A percentile compares a stretch with the other conserved stretches of the same genome.
These are phyloP conservation scores for Tillandsia fasciculata DNA, from an alignment of 176 grass and related monocot species.

Conservation along the genomic window DNA sequence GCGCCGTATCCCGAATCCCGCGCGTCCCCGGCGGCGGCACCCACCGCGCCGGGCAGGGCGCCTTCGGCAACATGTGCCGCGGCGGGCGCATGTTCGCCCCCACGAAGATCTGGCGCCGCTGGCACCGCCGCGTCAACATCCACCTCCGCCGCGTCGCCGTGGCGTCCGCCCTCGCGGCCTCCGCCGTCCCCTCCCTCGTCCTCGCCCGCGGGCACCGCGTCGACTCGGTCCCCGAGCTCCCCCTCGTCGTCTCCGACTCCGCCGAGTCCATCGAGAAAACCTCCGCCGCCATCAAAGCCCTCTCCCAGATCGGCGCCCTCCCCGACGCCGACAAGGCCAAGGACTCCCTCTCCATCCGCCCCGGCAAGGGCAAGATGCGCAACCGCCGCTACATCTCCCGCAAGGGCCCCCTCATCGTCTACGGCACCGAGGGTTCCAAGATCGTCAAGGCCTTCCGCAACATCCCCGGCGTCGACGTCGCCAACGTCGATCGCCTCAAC, in stretches of 20 bases:
- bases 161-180: not conserved
- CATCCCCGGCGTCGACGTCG: constrained; percentile 62
- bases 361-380: constrained; percentile 72
- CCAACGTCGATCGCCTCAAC: constrained; percentile 77
- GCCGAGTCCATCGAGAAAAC: constrained; percentile 71
- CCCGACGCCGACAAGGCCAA: constrained; percentile 77
- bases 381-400: constrained; percentile 76
- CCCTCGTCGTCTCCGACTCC: constrained; percentile 62
- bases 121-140: constrained; percentile 62
- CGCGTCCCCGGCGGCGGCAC: constrained; percentile 74
- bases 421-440: constrained; percentile 72
- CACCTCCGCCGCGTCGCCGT: constrained; percentile 33
- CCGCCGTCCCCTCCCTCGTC: constrained; percentile 34
- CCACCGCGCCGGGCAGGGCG: constrained; percentile 75
- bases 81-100: constrained; percentile 79
- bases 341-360: constrained; percentile 54
- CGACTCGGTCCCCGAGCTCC: constrained; percentile 62
- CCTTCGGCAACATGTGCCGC: constrained; percentile 89
- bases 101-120: constrained; percentile 77
- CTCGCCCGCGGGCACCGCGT: constrained; percentile 62
- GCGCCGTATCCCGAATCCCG: constrained; percentile 82
- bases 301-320: constrained; percentile 66
- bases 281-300: constrained; percentile 61
- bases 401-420: constrained; percentile 68
- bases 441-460: constrained; percentile 89